These are phyloP conservation scores for Paecilomyces sp. DNA, from an alignment of 2,329 filamentous ascomycete species.

Conservation along the genomic window DNA sequence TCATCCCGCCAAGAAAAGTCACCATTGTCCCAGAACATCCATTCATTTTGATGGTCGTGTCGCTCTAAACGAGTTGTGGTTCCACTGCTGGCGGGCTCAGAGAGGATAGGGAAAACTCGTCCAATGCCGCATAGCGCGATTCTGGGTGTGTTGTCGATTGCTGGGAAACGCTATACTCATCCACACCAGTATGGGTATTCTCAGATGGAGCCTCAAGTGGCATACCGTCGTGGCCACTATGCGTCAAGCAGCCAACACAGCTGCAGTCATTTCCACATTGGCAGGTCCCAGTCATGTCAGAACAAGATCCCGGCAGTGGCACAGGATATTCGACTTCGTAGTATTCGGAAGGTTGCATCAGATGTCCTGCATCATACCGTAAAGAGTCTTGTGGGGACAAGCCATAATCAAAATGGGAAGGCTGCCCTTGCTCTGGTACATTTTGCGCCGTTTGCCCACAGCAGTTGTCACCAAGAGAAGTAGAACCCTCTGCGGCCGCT, in stretches of 20 bases:
- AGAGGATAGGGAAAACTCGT: slow-evolving; percentile 6
- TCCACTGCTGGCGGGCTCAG: slow-evolving; percentile 5
- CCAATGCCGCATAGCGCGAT: not conserved
- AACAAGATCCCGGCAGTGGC: slow-evolving; percentile 33
- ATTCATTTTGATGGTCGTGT: not conserved
- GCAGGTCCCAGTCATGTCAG: slow-evolving; percentile 43
- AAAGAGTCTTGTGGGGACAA: slow-evolving; percentile 18
- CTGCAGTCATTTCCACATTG: slow-evolving; percentile 46
- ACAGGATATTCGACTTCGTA: slow-evolving; percentile 37
- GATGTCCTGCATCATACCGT: slow-evolving; percentile 16
- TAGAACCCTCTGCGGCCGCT: slow-evolving; percentile 6
- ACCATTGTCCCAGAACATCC: not conserved
- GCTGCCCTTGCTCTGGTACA: slow-evolving; percentile 9
- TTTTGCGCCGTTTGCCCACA: not conserved
- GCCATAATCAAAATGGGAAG: slow-evolving; percentile 13
- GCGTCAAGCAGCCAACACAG: slow-evolving; percentile 47
- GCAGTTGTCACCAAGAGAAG: not conserved
- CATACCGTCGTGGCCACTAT: slow-evolving; percentile 43
- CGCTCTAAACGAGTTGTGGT: not conserved
- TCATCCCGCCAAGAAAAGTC: not conserved
- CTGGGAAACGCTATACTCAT: slow-evolving; percentile 2
- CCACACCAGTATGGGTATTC: not conserved
- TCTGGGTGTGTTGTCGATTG: not conserved
- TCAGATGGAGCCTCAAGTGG: slow-evolving; percentile 20
- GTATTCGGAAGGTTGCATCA: slow-evolving; percentile 37